Evolutionary conservation across 2,329 filamentous ascomycete species (phyloP), one percentile per base, ranked within the genome.

Genomic region (Colletotrichum musae): DNA sequence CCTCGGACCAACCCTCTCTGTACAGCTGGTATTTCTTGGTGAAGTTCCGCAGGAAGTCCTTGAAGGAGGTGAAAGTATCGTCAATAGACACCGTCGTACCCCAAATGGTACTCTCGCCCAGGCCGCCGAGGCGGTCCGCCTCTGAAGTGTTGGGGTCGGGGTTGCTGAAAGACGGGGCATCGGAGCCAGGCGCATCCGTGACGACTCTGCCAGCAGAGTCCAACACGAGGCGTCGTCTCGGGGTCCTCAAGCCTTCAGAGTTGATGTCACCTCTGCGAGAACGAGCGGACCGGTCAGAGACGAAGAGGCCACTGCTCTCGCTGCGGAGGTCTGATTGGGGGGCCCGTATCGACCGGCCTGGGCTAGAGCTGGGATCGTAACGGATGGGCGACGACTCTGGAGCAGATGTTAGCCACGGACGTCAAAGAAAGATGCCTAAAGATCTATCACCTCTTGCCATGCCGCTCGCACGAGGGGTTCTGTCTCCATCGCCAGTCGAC

Each of bases 41-140:
- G 75, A 96, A 99, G 78, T 97, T 97, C 77, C 91, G 90, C 32
- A 99, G 84, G 76, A 99, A 99, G 72, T 96, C 94, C 77, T 96
- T 95, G 85, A 98, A 97, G 0, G 91, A 87, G 59, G 91, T 89
- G 80, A 97, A 93, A 0, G 94, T 94, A 78, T 98, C 95, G 70
- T 94, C 90, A 61, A 99, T 92, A 5, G 95, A 97, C 58, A 99
- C 93, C 47, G 97, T 98, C 51, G 96, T 99, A 79, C 96, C 96
- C 96, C 96, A 99, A 72, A 99, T 95, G 67, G 97, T 89, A 73
- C 92, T 91, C 64, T 92, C 92, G 47, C 93, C 93, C 68, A 89
- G 89, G 2, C 95, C 96, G 47, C 94, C 95, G 48, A 98, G 88
- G 1, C 87, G 89, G 77, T 98, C 93, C 1, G 96, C 96, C 79